A percentile compares a stretch with the other conserved stretches of the same genome.
These are phyloP conservation scores for Colletotrichum spaethianum DNA, from an alignment of 2,329 filamentous ascomycete species.

Conservation along the genomic window DNA sequence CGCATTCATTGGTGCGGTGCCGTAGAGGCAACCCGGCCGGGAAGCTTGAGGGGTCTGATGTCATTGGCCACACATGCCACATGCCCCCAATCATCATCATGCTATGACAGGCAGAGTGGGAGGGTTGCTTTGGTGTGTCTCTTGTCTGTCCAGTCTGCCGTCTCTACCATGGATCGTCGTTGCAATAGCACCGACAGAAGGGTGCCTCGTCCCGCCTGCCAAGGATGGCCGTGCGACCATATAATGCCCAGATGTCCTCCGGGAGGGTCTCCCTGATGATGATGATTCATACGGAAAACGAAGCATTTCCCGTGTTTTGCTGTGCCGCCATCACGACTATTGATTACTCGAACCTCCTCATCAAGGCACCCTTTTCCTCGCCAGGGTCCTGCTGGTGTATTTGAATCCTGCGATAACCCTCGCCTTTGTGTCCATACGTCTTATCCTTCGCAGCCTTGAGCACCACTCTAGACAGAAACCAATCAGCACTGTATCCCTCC, in stretches of 20 bases:
- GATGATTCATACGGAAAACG: background rate
- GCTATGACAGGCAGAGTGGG: background rate
- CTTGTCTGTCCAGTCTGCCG: background rate
- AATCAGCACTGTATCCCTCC: background rate
- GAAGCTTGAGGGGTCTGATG: constrained; percentile 1
- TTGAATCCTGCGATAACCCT: constrained; percentile 11
- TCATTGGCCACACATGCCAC: constrained; percentile 9
- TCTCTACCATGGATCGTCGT: background rate
- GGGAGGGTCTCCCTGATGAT: background rate
- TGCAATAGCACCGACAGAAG: background rate
- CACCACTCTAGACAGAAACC: background rate
- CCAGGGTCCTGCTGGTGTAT: background rate
- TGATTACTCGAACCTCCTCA: background rate
- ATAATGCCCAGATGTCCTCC: background rate
- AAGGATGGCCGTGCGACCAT: constrained; percentile 18
- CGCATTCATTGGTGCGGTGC: background rate
- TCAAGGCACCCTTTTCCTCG: too few species aligned
- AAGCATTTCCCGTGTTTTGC: background rate
- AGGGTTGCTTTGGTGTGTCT: background rate
- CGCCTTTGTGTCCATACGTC: background rate
- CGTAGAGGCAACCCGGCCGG: background rate
- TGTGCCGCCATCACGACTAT: background rate
- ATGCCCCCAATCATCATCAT: constrained; percentile 4
- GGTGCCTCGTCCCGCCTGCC: background rate
- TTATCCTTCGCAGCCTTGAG: too few species aligned